Base-by-base conservation (phyloP, 139 green algal species). In the Edaphochlamys debaryana region DNA sequence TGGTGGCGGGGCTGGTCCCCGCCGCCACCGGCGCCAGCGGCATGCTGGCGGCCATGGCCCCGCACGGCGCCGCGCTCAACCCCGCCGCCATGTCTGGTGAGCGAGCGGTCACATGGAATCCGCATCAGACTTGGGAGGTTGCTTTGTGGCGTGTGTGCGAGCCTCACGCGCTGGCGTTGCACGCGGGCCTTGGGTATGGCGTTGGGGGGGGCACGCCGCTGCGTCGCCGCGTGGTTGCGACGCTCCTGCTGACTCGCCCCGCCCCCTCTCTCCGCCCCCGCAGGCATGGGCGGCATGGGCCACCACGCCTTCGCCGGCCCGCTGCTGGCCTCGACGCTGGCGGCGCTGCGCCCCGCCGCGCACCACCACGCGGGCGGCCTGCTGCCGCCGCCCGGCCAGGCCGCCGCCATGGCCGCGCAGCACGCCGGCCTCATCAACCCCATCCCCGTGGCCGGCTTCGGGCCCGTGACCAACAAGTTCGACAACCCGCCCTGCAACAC, bases 401-500 rank as follows among this genome's bases (percentile, higher is more conserved):
- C 60, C 25, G 62, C 23, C 30, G 76, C 76, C 23, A 82, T 88
- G 76, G 56, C 56, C 56, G 25, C 56, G 45, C 85, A 63, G 32
- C 62, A 69, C 52, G 66, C 66, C 8, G 66, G 66, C 8, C 78
- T 84, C 0, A 76, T 84, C 32, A 41, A 45, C 36, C n/a, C 48
- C 15, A 40, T 36, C 48, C 78, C 78, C 15, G 37, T 62, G 13
- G 78, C 54, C 9, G 77, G 73, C 73, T 96, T 92, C 56, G 83
- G 83, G 27, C 85, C 87, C 34, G 92, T 98, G n/a, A 92, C 85
- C 79, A 98, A 98, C 87, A 91, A 87, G 29, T 67, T 88, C 27
- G 96, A 98, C 86, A 98, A 98, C 89, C 92, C 95, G 29, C 95
- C 96, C 58, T 98, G 96, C 92, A 98, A 98, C 89, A 98, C 96